Conservation (phyloP, 768 basidiomycete genomes). For the Roridomyces roridus region DNA sequence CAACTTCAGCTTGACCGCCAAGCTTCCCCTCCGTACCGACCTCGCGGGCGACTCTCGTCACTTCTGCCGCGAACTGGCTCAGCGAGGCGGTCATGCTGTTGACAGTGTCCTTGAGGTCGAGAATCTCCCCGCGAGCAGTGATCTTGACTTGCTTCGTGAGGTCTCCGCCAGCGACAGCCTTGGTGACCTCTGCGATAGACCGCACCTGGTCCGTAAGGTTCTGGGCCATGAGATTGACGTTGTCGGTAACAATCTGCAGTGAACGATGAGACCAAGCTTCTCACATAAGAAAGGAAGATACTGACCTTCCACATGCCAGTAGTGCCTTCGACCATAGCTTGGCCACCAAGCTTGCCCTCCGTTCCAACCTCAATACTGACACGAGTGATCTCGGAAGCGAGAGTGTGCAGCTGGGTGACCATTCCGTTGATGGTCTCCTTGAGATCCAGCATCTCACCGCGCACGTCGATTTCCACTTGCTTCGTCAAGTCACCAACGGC, state of each 20-base stretch:
- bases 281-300: not conserved
- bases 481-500: slow-evolving; percentile 76
- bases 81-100: slow-evolving; percentile 94
- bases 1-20: slow-evolving; percentile 93
- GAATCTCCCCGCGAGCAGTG: slow-evolving; percentile 91
- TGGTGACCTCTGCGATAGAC: slow-evolving; percentile 86
- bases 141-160: slow-evolving; percentile 93
- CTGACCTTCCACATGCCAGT: slow-evolving; percentile 93
- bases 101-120: slow-evolving; percentile 89
- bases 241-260: slow-evolving; percentile 65
- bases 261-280: not conserved
- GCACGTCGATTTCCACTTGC: slow-evolving; percentile 80
- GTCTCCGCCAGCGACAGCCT: slow-evolving; percentile 93
- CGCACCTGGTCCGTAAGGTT: slow-evolving; percentile 93
- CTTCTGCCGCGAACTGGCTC: slow-evolving; percentile 85
- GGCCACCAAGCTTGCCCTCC: slow-evolving; percentile 92
- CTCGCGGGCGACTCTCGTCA: slow-evolving; percentile 87
- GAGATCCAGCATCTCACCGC: slow-evolving; percentile 82
- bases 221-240: slow-evolving; percentile 90
- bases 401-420: slow-evolving; percentile 80
- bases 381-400: slow-evolving; percentile 86
- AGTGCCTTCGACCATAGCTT: slow-evolving; percentile 66
- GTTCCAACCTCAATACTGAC: slow-evolving; percentile 93
- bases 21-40: slow-evolving; percentile 96
- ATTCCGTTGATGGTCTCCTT: slow-evolving; percentile 88